Evolutionary conservation across 2,329 filamentous ascomycete genomes (phyloP).

Genomic region (Beauveria sp.): DNA sequence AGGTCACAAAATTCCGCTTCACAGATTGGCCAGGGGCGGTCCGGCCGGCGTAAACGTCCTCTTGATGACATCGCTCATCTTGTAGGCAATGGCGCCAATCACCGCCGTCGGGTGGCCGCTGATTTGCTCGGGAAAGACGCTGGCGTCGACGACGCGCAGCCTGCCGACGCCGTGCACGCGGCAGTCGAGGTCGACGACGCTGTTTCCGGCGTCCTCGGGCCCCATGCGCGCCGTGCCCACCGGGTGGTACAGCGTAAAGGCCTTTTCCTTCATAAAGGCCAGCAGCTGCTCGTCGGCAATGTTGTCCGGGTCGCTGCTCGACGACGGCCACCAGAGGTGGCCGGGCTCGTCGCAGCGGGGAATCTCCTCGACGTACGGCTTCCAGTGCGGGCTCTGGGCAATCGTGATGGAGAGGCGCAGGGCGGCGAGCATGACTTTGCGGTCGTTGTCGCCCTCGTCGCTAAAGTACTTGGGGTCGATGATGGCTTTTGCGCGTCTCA

Average conservation of each 20-base stretch:
- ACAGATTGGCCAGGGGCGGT: conserved; percentile 1
- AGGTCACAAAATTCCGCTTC: background rate
- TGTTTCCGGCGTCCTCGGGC: conserved; percentile 6
- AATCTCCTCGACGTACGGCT: conserved; percentile 14
- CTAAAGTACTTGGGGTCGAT: conserved; percentile 17
- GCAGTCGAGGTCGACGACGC: conserved; percentile 41
- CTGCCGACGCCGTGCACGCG: conserved; percentile 44
- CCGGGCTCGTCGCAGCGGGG: conserved; percentile 11
- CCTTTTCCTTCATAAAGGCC: conserved; percentile 13
- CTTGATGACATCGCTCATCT: conserved; percentile 15
- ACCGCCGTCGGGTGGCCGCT: conserved; percentile 17
- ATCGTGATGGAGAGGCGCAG: conserved; percentile 15
- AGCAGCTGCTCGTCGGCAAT: conserved; percentile 17
- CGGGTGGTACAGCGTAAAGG: conserved; percentile 17
- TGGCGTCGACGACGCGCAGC: conserved; percentile 51
- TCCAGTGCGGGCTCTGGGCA: conserved; percentile 11
- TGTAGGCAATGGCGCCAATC: conserved; percentile 16
- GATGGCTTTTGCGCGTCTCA: conserved; percentile 8
- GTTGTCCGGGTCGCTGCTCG: conserved; percentile 14
- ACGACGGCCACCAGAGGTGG: conserved; percentile 18
- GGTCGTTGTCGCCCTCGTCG: conserved; percentile 16
- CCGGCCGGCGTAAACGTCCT: background rate
- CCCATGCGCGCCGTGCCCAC: conserved; percentile 17
- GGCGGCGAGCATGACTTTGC: conserved; percentile 15
- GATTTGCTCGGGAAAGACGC: conserved; percentile 38